Evolutionary conservation across 305 asterid species (phyloP), one percentile per base, ranked within the genome.

Genomic region (Rubia tinctorum): DNA sequence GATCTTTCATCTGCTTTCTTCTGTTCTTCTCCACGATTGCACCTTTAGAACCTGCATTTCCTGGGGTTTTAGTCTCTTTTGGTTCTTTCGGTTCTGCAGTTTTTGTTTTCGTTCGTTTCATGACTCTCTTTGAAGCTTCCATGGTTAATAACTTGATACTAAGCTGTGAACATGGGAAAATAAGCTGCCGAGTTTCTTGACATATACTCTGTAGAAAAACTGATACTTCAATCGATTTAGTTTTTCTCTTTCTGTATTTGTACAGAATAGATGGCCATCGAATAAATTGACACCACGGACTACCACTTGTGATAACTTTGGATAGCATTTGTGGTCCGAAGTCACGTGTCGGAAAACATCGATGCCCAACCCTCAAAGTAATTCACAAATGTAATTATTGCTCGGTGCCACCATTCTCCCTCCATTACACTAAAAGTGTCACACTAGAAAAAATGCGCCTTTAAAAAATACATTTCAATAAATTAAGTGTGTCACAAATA

Each of bases 1-100:
- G 59, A 66, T 67, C 39, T n/a, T 55, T 74, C 72, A 66, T 66
- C 15, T 74, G n/a, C 53, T 39, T 42, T 10, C 77, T 74, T 7
- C 77, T 34, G 7, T 14, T 23, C 44, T 55, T 74, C 72, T 74
- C 72, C 2, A 53, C 59, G 13, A 10, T 8, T 3, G 39, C 59
- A 15, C 72, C 66, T 10, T 71, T 11, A 30, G 34, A 49, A 17
- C 0, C 51, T 8, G 7, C 58, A 4, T 15, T 64, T 12, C 34
- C 2, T 2, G 14, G n/a, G 34, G 60, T 22, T 40, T 17, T 61
- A 7, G 71, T 15, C 45, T 64, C 3, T 6, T 30, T 64, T 66
- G 47, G 62, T 9, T 49, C 6, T 51, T 30, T 49, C 15, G 42
- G 17, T 14, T n/a, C 14, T 10, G 53, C 4, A 11, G 4, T 49